Conservation (phyloP, 805 yeast genomes). For the Saccharomycopsis javanensis region DNA sequence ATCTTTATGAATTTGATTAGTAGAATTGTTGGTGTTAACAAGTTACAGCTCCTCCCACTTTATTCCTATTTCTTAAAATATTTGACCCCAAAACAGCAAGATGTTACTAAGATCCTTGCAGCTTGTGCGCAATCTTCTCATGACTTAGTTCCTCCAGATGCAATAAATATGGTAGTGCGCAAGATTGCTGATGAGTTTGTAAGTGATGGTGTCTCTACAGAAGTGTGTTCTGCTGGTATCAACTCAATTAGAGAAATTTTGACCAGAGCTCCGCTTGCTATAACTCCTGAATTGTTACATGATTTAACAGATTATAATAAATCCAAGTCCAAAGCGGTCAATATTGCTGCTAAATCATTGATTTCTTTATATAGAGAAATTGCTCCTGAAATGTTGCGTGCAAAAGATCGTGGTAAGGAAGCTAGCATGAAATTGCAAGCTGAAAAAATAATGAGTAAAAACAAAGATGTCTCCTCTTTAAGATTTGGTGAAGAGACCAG, state of each 20-base stretch:
- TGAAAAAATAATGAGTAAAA: conserved; percentile 28
- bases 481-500: conserved; percentile 68
- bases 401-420: conserved; percentile 86
- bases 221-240: conserved; percentile 96
- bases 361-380: conserved; percentile 82
- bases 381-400: conserved; percentile 89
- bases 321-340: conserved; percentile 87
- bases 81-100: conserved; percentile 85
- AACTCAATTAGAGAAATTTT: conserved; percentile 91
- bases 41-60: conserved; percentile 78
- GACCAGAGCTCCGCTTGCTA: conserved; percentile 89
- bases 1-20: conserved; percentile 80
- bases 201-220: conserved; percentile 95
- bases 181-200: conserved; percentile 97
- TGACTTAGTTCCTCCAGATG: conserved; percentile 95
- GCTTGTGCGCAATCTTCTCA: conserved; percentile 96
- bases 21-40: conserved; percentile 88
- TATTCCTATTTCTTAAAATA: conserved; percentile 84
- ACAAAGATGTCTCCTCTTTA: conserved; percentile 28
- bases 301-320: conserved; percentile 87
- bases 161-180: conserved; percentile 66
- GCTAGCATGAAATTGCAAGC: conserved; percentile 76
- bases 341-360: conserved; percentile 87
- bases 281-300: conserved; percentile 77
- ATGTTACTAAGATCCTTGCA: conserved; percentile 94